Evolutionary conservation across 805 yeast genomes (phyloP).

Genomic region (Wickerhamomyces bovis): DNA sequence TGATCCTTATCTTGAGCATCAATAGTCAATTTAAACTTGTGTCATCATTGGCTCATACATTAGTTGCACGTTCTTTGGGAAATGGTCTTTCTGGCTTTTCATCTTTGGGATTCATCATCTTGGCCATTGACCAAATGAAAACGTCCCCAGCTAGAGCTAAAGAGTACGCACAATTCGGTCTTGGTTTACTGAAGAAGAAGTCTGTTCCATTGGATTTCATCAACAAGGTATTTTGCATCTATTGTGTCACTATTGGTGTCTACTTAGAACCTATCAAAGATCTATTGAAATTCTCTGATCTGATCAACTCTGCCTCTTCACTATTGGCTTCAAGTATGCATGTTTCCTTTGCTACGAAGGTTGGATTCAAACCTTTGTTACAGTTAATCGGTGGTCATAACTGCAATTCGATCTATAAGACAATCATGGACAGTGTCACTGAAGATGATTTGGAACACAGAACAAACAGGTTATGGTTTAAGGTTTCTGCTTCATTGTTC

Average conservation of each 20-base stretch:
- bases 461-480: slow-evolving; percentile 12
- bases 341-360: slow-evolving; percentile 13
- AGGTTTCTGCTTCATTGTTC: slow-evolving; percentile 4
- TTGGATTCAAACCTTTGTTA: slow-evolving; percentile 11
- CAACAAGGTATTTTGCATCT: slow-evolving; percentile 35
- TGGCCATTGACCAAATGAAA: slow-evolving; percentile 31
- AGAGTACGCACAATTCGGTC: slow-evolving; percentile 37
- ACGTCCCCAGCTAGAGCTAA: slow-evolving; percentile 31
- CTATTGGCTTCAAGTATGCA: slow-evolving; percentile 8
- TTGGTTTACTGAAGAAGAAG: slow-evolving; percentile 30
- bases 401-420: slow-evolving; percentile 8
- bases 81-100: slow-evolving; percentile 36
- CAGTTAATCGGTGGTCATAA: slow-evolving; percentile 11
- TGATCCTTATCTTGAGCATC: slow-evolving; percentile 30
- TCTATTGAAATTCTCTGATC: slow-evolving; percentile 26
- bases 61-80: slow-evolving; percentile 30
- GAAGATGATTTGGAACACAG: slow-evolving; percentile 10
- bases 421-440: slow-evolving; percentile 8
- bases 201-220: slow-evolving; percentile 31
- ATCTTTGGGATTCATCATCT: slow-evolving; percentile 33
- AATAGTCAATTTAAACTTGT: slow-evolving; percentile 25
- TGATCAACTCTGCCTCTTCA: slow-evolving; percentile 19
- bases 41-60: slow-evolving; percentile 28
- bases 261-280: slow-evolving; percentile 35
- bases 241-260: slow-evolving; percentile 35